Percentiles rank a stretch among this genome's conserved stretches.
These are phyloP conservation scores for Lactarius psammicola DNA, from an alignment of 768 basidiomycete genomes.

Conservation along the genomic window DNA sequence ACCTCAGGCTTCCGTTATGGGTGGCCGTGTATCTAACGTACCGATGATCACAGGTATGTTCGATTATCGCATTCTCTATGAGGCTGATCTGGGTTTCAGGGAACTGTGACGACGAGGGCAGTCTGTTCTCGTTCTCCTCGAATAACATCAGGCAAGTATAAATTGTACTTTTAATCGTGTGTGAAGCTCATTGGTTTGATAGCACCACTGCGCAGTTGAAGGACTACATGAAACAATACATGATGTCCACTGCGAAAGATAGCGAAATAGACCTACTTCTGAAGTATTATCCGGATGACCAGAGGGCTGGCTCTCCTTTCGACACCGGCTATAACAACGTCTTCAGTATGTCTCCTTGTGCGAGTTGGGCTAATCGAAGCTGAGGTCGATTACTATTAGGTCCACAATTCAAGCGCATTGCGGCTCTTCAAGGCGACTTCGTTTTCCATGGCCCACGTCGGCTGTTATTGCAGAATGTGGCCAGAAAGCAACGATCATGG, in stretches of 20 bases:
- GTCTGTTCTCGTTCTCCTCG: slow-evolving; percentile 36
- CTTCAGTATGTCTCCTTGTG: slow-evolving; percentile 33
- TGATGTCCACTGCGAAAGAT: slow-evolving; percentile 30
- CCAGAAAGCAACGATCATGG: slow-evolving; percentile 20
- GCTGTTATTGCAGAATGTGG: slow-evolving; percentile 20
- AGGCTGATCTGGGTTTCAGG: slow-evolving; percentile 34
- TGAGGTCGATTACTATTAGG: neutral
- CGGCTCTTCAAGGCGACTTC: slow-evolving; percentile 27
- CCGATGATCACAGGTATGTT: slow-evolving; percentile 29
- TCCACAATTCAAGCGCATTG: slow-evolving; percentile 26
- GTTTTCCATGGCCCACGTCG: slow-evolving; percentile 28
- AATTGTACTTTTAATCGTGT: neutral
- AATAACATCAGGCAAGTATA: slow-evolving; percentile 35
- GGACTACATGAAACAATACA: slow-evolving; percentile 25
- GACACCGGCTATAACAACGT: slow-evolving; percentile 23
- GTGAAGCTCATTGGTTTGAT: neutral
- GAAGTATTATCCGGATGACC: slow-evolving; percentile 29
- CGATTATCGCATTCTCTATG: neutral
- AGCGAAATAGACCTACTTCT: slow-evolving; percentile 28
- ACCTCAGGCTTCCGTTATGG: slow-evolving; percentile 28
- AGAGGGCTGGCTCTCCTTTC: slow-evolving; percentile 23
- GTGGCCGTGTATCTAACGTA: slow-evolving; percentile 28
- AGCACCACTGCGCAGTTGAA: slow-evolving; percentile 7
- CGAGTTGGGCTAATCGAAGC: neutral
- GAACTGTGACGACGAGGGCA: slow-evolving; percentile 60